Evolutionary conservation across 1,139 yeast species (phyloP).

Genomic region (Lodderomyces theae): DNA sequence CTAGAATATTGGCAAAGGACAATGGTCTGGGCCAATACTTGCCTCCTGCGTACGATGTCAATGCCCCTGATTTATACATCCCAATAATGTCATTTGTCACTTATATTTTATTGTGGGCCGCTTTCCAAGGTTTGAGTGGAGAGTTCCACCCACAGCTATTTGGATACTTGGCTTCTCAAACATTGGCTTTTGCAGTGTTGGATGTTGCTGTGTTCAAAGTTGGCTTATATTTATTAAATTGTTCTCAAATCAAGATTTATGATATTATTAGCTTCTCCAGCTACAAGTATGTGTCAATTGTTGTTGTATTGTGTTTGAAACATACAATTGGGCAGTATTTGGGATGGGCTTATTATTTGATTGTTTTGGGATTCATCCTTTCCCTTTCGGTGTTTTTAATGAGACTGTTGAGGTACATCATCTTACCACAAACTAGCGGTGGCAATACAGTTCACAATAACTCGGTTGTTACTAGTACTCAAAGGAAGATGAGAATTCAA

Average conservation of each 20-base stretch:
- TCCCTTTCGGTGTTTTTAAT: conserved; percentile 67
- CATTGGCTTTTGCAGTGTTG: conserved; percentile 74
- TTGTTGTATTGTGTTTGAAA: conserved; percentile 52
- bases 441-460: conserved; percentile 21
- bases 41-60: conserved; percentile 77
- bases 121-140: conserved; percentile 83
- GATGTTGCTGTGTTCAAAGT: conserved; percentile 54
- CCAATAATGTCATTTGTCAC: conserved; percentile 93
- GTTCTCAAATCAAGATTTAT: conserved; percentile 61
- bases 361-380: conserved; percentile 45
- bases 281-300: conserved; percentile 85
- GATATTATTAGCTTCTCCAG: conserved; percentile 91
- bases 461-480: conserved; percentile 50
- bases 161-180: conserved; percentile 88
- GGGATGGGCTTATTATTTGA: conserved; percentile 38
- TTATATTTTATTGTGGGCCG: conserved; percentile 80
- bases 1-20: conserved; percentile 49
- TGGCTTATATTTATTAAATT: conserved; percentile 45
- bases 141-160: conserved; percentile 91
- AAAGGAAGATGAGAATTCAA: conserved; percentile 80
- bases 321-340: conserved; percentile 29
- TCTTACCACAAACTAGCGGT: conserved; percentile 44
- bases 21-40: conserved; percentile 51
- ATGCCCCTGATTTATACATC: conserved; percentile 95
- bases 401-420: conserved; percentile 79